A percentile compares a stretch with the other conserved stretches of the same genome.
phyloP scores from a whole-genome alignment of 164 flowering plant species.

The Chloranthus sessilifolius region DNA sequence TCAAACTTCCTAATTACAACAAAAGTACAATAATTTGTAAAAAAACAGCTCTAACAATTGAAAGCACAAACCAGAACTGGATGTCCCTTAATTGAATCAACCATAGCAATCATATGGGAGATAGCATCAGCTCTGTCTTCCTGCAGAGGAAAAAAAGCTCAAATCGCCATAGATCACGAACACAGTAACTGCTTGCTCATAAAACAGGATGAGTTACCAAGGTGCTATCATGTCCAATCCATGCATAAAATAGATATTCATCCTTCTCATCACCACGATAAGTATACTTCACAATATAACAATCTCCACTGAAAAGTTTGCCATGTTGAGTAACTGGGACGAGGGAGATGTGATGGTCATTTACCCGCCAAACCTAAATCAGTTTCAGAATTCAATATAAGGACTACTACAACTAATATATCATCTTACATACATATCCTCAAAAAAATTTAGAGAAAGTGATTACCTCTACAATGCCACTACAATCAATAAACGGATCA shows the following conservation, averaged over 20 bases:
- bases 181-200: not conserved
- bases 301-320: conserved; percentile 65
- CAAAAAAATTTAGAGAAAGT: not conserved
- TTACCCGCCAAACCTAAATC: conserved; percentile 68
- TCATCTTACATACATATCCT: conserved; percentile 5
- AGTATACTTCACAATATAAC: conserved; percentile 62
- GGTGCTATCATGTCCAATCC: conserved; percentile 55
- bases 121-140: conserved; percentile 51
- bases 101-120: conserved; percentile 36
- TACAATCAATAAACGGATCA: conserved; percentile 33
- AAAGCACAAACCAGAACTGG: conserved; percentile 37
- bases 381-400: conserved; percentile 7
- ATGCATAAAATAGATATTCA: conserved; percentile 49
- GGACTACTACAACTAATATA: conserved; percentile 2
- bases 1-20: not conserved
- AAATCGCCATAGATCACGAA: not conserved
- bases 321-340: conserved; percentile 30
- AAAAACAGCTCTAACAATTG: not conserved
- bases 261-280: conserved; percentile 48
- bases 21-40: conserved; percentile 6
- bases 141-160: conserved; percentile 34
- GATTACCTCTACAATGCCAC: conserved; percentile 45
- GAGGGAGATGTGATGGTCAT: conserved; percentile 32
- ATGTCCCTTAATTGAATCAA: conserved; percentile 36
- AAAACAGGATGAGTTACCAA: conserved; percentile 26